Percentiles rank a stretch among this genome's conserved stretches.
Evolutionary conservation across 257 asterid genomes (phyloP).

Genomic region (Verbascum thapsus): DNA sequence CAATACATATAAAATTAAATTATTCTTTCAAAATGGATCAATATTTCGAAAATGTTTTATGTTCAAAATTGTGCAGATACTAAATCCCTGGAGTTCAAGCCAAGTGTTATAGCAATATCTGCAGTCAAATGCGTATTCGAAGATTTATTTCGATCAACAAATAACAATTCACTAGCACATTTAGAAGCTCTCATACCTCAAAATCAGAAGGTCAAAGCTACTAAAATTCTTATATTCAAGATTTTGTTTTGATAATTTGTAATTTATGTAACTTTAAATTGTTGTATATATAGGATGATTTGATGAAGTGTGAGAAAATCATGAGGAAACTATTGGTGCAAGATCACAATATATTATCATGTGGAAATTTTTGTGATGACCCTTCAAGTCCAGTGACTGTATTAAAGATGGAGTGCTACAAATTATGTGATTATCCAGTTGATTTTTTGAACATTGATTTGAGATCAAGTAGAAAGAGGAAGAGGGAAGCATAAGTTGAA

Average conservation of each 20-base stretch:
- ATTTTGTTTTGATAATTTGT: neutral
- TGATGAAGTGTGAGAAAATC: constrained; percentile 47
- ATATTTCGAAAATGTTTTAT: neutral
- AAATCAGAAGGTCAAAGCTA: constrained; percentile 45
- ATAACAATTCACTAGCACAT: constrained; percentile 28
- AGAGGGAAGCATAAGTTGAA: constrained; percentile 48
- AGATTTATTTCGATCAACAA: constrained; percentile 21
- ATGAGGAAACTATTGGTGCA: constrained; percentile 31
- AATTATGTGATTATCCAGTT: constrained; percentile 20
- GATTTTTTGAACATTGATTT: constrained; percentile 8
- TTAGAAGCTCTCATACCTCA: constrained; percentile 43
- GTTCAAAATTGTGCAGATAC: constrained; percentile 43
- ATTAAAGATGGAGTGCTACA: constrained; percentile 35
- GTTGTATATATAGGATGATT: constrained; percentile 42
- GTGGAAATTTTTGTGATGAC: constrained; percentile 21
- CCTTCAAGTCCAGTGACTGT: constrained; percentile 79
- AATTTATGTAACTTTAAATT: neutral
- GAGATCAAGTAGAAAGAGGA: constrained; percentile 44
- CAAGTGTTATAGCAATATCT: constrained; percentile 49
- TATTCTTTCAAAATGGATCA: neutral
- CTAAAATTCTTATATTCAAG: neutral
- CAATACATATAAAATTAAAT: neutral
- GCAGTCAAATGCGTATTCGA: constrained; percentile 40
- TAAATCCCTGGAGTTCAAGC: constrained; percentile 52
- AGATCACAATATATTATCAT: constrained; percentile 13